Percentiles rank a stretch among this genome's conserved stretches.
phyloP scores from a whole-genome alignment of 257 asterid species.

The Solanum chaucha region DNA sequence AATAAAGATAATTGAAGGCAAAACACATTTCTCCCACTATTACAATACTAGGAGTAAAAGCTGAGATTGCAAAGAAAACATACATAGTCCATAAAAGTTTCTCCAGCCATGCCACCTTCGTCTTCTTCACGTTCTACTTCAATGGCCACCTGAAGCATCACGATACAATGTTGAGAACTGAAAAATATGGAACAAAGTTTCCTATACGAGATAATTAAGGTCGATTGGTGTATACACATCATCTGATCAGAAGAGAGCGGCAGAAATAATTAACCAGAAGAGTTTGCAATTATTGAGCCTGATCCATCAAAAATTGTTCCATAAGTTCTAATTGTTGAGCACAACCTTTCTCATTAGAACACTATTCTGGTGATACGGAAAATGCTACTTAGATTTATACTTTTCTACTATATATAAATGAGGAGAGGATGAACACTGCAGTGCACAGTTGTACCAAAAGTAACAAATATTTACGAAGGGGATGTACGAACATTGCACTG shows the following conservation, averaged over 20 bases:
- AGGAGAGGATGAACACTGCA: neutral
- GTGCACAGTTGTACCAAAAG: neutral
- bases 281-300: neutral
- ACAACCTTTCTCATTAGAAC: neutral
- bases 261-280: neutral
- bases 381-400: neutral
- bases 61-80: conserved; percentile 6
- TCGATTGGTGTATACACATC: neutral
- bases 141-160: conserved; percentile 60
- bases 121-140: conserved; percentile 98
- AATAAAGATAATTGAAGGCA: neutral
- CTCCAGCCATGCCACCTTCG: conserved; percentile 95
- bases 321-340: neutral
- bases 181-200: conserved; percentile 3
- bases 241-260: neutral
- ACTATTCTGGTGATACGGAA: neutral
- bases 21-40: neutral
- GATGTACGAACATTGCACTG: neutral
- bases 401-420: neutral
- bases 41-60: neutral
- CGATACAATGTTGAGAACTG: conserved; percentile 2
- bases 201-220: neutral
- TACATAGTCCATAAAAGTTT: conserved; percentile 93
- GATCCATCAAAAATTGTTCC: neutral
- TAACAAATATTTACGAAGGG: neutral